Evolutionary conservation across 2,329 filamentous ascomycete species (phyloP).

Genomic region (Cladophialophora bantiana): DNA sequence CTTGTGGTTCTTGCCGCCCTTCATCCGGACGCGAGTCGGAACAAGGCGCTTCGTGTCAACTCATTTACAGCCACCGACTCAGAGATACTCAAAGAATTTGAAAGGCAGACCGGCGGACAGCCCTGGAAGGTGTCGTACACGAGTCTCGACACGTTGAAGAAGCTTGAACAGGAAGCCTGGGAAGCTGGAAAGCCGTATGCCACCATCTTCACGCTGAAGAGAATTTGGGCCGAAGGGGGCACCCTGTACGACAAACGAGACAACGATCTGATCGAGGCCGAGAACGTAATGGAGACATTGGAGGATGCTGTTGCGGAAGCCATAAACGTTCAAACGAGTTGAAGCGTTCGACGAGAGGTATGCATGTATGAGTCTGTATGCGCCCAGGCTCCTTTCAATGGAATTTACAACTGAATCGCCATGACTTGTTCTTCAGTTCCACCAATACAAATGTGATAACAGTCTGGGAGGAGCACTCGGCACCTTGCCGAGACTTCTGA

Average conservation of each 20-base stretch:
- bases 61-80: constrained; percentile 72
- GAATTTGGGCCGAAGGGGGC: constrained; percentile 76
- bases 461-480: too few species aligned
- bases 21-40: constrained; percentile 61
- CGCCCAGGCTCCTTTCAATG: not conserved
- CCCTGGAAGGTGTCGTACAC: constrained; percentile 63
- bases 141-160: constrained; percentile 60
- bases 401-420: not conserved
- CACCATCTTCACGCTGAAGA: constrained; percentile 64
- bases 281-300: constrained; percentile 32
- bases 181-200: constrained; percentile 59
- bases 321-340: constrained; percentile 32
- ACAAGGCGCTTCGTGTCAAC: constrained; percentile 69
- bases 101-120: constrained; percentile 65
- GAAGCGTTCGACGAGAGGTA: not conserved
- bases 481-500: not conserved
- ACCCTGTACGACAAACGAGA: constrained; percentile 73
- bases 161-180: constrained; percentile 66
- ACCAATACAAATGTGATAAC: not conserved
- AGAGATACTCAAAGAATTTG: constrained; percentile 69
- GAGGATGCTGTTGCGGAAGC: constrained; percentile 34
- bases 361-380: not conserved
- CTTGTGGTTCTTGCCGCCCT: constrained; percentile 68
- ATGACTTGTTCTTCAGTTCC: not conserved
- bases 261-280: constrained; percentile 63